Base-by-base conservation (phyloP, 345 rosid genomes). In the Trapa incisa region DNA sequence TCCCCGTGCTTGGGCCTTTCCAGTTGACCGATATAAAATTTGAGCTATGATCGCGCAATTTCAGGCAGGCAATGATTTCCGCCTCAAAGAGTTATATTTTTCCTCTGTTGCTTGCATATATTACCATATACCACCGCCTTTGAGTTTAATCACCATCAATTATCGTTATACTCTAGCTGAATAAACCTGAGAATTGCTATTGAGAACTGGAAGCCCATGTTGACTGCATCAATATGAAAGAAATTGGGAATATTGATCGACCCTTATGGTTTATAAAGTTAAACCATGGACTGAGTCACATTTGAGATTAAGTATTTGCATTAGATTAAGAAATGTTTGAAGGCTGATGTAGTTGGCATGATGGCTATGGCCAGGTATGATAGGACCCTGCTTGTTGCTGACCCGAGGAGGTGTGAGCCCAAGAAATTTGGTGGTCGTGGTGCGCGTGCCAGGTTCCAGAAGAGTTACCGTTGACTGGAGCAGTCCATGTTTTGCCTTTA, bases 361-460 rank as follows among this genome's bases (percentile, higher is more conserved):
- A 13, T 45, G 48, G 12, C 29, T n/a, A 57, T 58, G 16, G 16
- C 38, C 64, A 72, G 74, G 70, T 66, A 71, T 36, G 97, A 91
- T 35, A 79, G 97, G 86, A 91, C 97, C 43, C 67, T 91, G 67
- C 91, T 91, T 1, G 97, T 91, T 6, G 96, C 97, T 6, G 96
- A 91, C 74, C 96, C 97, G 1, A 83, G 97, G 67, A 77, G 97
- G 38, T 91, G 97, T 75, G 96, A 91, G 94, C 91, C 97, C 17
- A 91, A 91, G 88, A 91, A 91, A 84, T 91, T 91, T 47, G 97
- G 97, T 73, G 97, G 97, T 56, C 90, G 87, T 61, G 96, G 97
- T 74, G 96, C 96, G 52, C 84, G 97, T 67, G 85, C 97, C 11
- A 87, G 96, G 79, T 91, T 87, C 85, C 97, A 89, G 89, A 91